A percentile compares a stretch with the other conserved stretches of the same genome.
Evolutionary conservation across 2,329 filamentous ascomycete genomes (phyloP).

Genomic region (Cryphonectria japonica): DNA sequence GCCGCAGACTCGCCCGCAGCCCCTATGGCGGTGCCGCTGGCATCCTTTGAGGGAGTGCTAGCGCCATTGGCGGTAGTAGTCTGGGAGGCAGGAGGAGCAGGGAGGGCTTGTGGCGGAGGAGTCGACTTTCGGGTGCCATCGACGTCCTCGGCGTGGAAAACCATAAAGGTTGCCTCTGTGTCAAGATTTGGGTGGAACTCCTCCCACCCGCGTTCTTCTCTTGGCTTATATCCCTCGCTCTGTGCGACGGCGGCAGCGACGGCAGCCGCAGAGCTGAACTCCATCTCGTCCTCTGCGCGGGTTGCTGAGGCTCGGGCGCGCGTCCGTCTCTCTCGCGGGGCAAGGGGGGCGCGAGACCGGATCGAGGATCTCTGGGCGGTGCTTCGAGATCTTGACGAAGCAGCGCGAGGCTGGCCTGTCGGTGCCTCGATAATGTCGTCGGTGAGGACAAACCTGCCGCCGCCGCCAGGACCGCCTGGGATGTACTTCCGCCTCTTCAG

Average conservation of each 20-base stretch:
- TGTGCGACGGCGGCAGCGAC: constrained; percentile 87
- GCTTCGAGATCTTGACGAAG: constrained; percentile 54
- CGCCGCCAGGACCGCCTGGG: constrained; percentile 83
- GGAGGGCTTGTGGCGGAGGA: constrained; percentile 43
- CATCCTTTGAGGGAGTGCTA: constrained; percentile 51
- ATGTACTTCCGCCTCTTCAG: constrained; percentile 77
- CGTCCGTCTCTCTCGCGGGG: constrained; percentile 61
- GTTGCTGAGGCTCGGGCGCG: constrained; percentile 58
- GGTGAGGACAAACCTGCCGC: constrained; percentile 77
- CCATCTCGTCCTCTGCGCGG: constrained; percentile 61
- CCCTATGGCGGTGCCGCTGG: constrained; percentile 38
- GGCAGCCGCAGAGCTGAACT: constrained; percentile 86
- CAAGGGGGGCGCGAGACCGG: constrained; percentile 50
- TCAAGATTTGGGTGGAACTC: constrained; percentile 97
- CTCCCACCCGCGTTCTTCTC: constrained; percentile 96
- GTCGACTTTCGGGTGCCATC: constrained; percentile 68
- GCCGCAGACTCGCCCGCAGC: constrained; percentile 45
- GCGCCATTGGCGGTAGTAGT: constrained; percentile 41
- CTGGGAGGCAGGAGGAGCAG: constrained; percentile 30
- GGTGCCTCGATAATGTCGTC: constrained; percentile 66
- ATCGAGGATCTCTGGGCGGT: constrained; percentile 54
- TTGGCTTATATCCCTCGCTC: constrained; percentile 93
- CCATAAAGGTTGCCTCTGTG: constrained; percentile 77
- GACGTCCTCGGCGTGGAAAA: constrained; percentile 82
- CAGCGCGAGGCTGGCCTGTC: constrained; percentile 53